Evolutionary conservation across 2,329 filamentous ascomycete genomes (phyloP).

Genomic region (Diaporthe citri): DNA sequence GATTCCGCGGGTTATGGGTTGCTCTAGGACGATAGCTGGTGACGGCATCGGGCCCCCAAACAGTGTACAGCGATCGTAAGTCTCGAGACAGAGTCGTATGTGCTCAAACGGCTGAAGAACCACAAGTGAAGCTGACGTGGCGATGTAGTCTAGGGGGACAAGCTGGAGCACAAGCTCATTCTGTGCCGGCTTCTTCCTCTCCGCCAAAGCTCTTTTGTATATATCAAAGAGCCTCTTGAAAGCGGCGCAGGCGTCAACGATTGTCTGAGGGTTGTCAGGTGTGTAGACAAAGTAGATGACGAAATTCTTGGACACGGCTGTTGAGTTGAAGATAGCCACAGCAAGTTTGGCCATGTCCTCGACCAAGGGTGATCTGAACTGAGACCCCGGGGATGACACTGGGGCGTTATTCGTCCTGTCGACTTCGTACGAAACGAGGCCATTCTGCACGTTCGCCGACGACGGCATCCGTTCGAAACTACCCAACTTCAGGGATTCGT

Average conservation of each 20-base stretch:
- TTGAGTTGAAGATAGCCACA: constrained; percentile 58
- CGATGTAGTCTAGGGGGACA: constrained; percentile 76
- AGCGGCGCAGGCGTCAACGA: constrained; percentile 78
- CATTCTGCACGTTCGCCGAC: constrained; percentile 55
- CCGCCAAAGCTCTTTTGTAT: constrained; percentile 65
- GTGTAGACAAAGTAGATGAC: constrained; percentile 84
- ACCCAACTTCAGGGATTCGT: constrained; percentile 81
- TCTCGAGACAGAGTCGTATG: constrained; percentile 75
- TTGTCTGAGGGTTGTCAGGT: constrained; percentile 69
- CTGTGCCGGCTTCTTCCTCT: constrained; percentile 59
- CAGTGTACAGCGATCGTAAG: constrained; percentile 80
- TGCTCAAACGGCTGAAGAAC: constrained; percentile 73
- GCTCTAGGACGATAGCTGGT: constrained; percentile 80
- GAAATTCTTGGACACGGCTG: constrained; percentile 68
- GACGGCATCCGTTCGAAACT: constrained; percentile 66
- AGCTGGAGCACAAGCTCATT: constrained; percentile 84
- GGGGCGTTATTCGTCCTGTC: constrained; percentile 59
- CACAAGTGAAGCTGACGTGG: constrained; percentile 72
- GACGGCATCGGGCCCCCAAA: constrained; percentile 70
- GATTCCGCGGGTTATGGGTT: constrained; percentile 76
- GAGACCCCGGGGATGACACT: constrained; percentile 54
- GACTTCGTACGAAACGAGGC: constrained; percentile 63
- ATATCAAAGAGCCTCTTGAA: constrained; percentile 80
- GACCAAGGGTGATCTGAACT: constrained; percentile 59
- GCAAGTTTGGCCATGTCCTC: constrained; percentile 64